phyloP scores from a whole-genome alignment of 441 rosid species.

The Gossypium lobatum region DNA sequence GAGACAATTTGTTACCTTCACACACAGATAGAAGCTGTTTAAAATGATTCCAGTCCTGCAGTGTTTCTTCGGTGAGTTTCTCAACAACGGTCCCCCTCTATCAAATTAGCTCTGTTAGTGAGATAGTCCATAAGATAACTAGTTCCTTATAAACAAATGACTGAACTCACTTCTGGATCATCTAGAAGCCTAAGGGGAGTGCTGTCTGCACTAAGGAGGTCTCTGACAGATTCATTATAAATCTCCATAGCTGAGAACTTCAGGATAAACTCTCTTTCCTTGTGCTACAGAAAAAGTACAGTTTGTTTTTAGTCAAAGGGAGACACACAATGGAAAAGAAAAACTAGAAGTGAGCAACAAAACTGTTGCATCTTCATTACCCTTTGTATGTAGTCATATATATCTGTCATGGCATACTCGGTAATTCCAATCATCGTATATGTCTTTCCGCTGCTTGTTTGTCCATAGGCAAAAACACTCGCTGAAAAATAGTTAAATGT shows the following conservation, averaged over 20 bases:
- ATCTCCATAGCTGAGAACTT: conserved; percentile 93
- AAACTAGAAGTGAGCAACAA: not conserved
- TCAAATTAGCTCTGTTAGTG: conserved; percentile 16
- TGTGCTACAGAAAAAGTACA: conserved; percentile 43
- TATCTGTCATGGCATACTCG: conserved; percentile 66
- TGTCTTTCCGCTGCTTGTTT: conserved; percentile 94
- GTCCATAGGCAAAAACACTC: conserved; percentile 95
- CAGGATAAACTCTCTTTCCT: conserved; percentile 68
- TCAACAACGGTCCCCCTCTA: conserved; percentile 93
- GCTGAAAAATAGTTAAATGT: conserved; percentile 46
- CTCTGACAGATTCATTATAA: conserved; percentile 88
- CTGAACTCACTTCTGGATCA: conserved; percentile 73
- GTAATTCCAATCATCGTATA: conserved; percentile 89
- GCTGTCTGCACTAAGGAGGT: conserved; percentile 63
- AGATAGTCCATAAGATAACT: conserved; percentile 8
- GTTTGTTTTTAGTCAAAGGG: conserved; percentile 2
- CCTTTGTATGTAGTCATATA: conserved; percentile 70
- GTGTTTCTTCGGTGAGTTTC: conserved; percentile 71
- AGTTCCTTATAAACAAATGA: conserved; percentile 15
- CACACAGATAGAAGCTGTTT: conserved; percentile 68
- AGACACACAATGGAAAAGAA: not conserved
- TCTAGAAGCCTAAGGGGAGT: conserved; percentile 82
- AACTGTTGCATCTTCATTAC: conserved; percentile 28
- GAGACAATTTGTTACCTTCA: conserved; percentile 45
- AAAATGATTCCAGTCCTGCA: conserved; percentile 68